Base-by-base conservation (phyloP, 129 eudicot species). In the Flaveria brownii region DNA sequence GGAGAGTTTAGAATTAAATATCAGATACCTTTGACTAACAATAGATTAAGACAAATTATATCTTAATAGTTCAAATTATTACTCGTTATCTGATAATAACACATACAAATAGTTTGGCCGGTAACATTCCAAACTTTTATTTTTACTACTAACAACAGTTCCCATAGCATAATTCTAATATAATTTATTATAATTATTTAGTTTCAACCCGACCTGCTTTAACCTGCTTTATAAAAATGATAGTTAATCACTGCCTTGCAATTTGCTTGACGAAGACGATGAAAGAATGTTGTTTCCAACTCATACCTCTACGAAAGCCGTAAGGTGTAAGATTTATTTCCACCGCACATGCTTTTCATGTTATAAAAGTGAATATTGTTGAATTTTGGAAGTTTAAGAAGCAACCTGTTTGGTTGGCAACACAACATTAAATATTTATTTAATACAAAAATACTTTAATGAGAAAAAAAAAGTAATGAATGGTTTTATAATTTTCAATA, bases 381-480 rank as follows among this genome's bases (percentile, higher is more conserved):
- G 68, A 52, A 17, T 72, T 79, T 52, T 52, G 60, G 61, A 69
- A 26, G 59, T 70, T 57, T 22, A 57, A 78, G 39, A 79, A 72
- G 83, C 83, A 79, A 72, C 83, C 67, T 64, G 33, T 64, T 45
- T 70, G 71, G 47, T 57, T 68, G 76, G 70, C 75, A 77, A 68
- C 76, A 68, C 49, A 42, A 36, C 1, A 77, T 28, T 69, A 26
- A 22, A 42, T 30, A 33, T 33, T 61, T 12, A 36, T 5, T 36
- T n/a, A 54, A 16, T 56, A 18, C 10, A 56, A 26, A 56, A 20
- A 7, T 2, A 56, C 20, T 56, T 56, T 2, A 56, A 56, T 17
- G 25, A 54, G 18, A 54, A 1, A 0, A 52, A 20, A 28, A 54
- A 17, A 18, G 25, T 0, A 55, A 55, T 1, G 2, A 55, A 55